Evolutionary conservation across 2,329 filamentous ascomycete species (phyloP), one percentile per base, ranked within the genome.

Genomic region (Didymella sp.): DNA sequence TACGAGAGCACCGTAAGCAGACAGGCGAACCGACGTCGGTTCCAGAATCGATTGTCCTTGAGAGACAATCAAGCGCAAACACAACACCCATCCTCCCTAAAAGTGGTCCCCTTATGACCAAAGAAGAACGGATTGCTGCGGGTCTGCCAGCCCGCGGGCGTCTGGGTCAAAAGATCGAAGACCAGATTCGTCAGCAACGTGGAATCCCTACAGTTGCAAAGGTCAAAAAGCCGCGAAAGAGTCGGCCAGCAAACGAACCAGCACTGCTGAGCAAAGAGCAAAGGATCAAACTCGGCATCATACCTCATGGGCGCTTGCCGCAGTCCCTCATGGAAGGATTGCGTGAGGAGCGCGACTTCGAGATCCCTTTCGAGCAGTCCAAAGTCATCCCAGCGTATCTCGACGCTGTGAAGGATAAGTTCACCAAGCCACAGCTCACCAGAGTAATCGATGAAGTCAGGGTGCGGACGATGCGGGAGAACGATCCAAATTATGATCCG

Each of bases 141-240:
- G 70, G 69, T 7, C 44, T 73, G 12, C 64, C 71, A 4, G 51
- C 59, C 17, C 64, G 52, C 33, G 71, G 70, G n/a, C 62, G 69
- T 19, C 41, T 73, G 22, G 62, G 67, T 4, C 60, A 68, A 43
- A 60, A 50, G 33, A 52, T 65, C 5, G 60, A 72, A 40, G 64
- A 71, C 19, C 53, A 66, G 15, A 66, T 71, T 35, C 66, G 71
- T 31, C 55, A 57, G 50, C 59, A 70, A 43, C 67, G 66, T 40
- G 66, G 66, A 7, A 43, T 69, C 9, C 55, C 61, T n/a, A 60
- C 58, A 46, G 45, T 45, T 15, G 48, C 40, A 0, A 67, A 64
- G 28, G 33, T 27, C n/a, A 69, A 62, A 35, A 71, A 64, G 46
- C 50, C 51, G 41, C 49, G 45, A n/a, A 59, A 46, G 42, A 53